Conservation (phyloP, 2,329 filamentous ascomycete genomes). For the Colletotrichum nymphaeae region DNA sequence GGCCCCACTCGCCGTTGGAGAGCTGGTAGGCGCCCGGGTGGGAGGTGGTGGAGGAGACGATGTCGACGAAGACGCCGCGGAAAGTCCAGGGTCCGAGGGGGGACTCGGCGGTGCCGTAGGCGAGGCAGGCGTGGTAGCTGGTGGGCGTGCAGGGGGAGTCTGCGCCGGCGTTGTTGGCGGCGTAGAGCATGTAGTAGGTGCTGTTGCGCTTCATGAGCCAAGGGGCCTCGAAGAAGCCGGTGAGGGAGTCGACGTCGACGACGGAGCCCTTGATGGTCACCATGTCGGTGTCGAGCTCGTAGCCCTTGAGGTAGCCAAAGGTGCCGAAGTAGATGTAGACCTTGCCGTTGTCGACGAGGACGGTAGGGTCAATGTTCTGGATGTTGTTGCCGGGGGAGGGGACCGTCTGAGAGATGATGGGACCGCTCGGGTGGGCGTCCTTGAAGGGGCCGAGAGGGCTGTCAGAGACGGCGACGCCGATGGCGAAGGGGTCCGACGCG, state of each 20-base stretch:
- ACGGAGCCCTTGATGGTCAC: constrained; percentile 43
- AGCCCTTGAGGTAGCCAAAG: constrained; percentile 48
- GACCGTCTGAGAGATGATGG: constrained; percentile 49
- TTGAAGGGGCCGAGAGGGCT: constrained; percentile 46
- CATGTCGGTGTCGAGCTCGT: constrained; percentile 50
- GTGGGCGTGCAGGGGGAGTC: constrained; percentile 51
- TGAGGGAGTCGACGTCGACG: constrained; percentile 41
- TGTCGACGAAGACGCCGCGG: constrained; percentile 45
- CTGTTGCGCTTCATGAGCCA: constrained; percentile 50
- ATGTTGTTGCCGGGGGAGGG: constrained; percentile 47
- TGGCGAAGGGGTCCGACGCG: constrained; percentile 48
- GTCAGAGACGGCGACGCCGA: constrained; percentile 50
- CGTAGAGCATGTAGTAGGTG: constrained; percentile 54
- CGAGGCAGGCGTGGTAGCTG: constrained; percentile 51
- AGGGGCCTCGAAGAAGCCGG: constrained; percentile 51
- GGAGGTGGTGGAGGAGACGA: constrained; percentile 51
- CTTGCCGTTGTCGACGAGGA: constrained; percentile 49
- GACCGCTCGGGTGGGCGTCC: constrained; percentile 47
- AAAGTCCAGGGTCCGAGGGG: constrained; percentile 51
- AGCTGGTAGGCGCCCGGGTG: constrained; percentile 48
- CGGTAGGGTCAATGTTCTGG: constrained; percentile 53
- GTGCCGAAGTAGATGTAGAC: constrained; percentile 53
- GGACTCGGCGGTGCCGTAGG: constrained; percentile 47
- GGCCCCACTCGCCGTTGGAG: constrained; percentile 42
- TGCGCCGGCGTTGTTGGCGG: constrained; percentile 50